Base-by-base conservation (phyloP, 148 eudicot species). In the Nepenthes gracilis region DNA sequence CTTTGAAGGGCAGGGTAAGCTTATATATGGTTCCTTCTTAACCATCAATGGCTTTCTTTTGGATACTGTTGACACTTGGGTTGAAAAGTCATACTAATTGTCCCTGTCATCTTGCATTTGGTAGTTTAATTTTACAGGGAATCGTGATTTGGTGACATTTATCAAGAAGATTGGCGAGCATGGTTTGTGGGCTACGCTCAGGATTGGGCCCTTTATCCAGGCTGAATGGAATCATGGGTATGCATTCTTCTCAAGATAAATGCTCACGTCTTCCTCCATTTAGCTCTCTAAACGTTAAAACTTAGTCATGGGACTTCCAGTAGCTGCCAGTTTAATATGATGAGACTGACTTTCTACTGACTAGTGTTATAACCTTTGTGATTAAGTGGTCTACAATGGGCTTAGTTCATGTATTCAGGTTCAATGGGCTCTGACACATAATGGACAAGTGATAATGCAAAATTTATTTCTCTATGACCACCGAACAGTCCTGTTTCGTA, bases 181-280 rank as follows among this genome's bases (percentile, higher is more conserved):
- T 62, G 88, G 85, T 55, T 36, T 90, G 88, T 86, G 78, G 72
- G 87, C 58, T 2, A 68, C 72, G 54, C 84, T 90, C 59, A 78
- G 97, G 65, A 35, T 86, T 38, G 95, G 97, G 2, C 97, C 97
- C 12, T 90, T 71, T 64, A 78, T 86, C 56, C 86, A 87, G 64
- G 88, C 91, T 36, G 97, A 90, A 75, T 86, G 97, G 97, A 86
- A 82, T 64, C 67, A 72, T 34, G 97, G 97, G 97, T 90, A 80
- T 36, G 36, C 33, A 59, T 54, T 33, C 2, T 1, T 50, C n/a
- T 35, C 12, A 43, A 10, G 6, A 10, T 5, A 43, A 43, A 37
- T 38, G 0, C 15, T 59, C 23, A 36, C 23, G 23, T 23, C 23
- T 23, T 23, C 23, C 23, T 23, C 23, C 23, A 23, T 23, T 23